These are phyloP conservation scores for Paragyromitra xinjiangensis DNA, from an alignment of 495 filamentous ascomycete genomes.

Conservation along the genomic window DNA sequence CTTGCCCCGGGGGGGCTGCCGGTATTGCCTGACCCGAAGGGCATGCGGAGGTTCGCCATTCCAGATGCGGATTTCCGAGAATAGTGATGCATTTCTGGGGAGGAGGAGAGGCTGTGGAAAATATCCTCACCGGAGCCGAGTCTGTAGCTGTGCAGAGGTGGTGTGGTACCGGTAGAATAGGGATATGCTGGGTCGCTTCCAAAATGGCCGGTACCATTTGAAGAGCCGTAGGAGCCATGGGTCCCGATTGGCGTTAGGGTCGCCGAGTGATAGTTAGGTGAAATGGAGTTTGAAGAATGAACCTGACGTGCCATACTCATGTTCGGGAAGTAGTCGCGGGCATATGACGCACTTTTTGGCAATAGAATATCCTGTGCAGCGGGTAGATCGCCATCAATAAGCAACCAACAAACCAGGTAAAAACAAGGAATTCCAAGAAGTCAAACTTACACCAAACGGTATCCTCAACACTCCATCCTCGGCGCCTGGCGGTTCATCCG, in stretches of 20 bases:
- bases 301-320: conserved; percentile 67
- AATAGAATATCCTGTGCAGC: conserved; percentile 66
- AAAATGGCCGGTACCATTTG: conserved; percentile 64
- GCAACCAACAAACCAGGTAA: conserved; percentile 53
- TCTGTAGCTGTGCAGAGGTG: conserved; percentile 65
- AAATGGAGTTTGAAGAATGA: conserved; percentile 57
- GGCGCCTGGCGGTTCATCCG: conserved; percentile 61
- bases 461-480: conserved; percentile 55
- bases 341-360: conserved; percentile 71
- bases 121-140: conserved; percentile 67
- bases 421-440: conserved; percentile 59
- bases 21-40: conserved; percentile 57
- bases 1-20: conserved; percentile 68
- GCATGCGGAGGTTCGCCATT: conserved; percentile 40
- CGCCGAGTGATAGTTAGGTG: conserved; percentile 59
- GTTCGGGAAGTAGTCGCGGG: conserved; percentile 73
- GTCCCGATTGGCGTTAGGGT: conserved; percentile 68
- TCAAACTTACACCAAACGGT: conserved; percentile 38
- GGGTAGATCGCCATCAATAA: conserved; percentile 57
- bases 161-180: conserved; percentile 58
- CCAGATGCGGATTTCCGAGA: conserved; percentile 42
- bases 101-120: conserved; percentile 53
- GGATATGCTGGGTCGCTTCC: conserved; percentile 66
- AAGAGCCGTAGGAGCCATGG: conserved; percentile 66
- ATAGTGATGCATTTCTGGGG: conserved; percentile 53